A percentile compares a stretch with the other conserved stretches of the same genome.
These are phyloP conservation scores for Ophiostoma ulmi DNA, from an alignment of 2,329 filamentous ascomycete genomes.

Conservation along the genomic window DNA sequence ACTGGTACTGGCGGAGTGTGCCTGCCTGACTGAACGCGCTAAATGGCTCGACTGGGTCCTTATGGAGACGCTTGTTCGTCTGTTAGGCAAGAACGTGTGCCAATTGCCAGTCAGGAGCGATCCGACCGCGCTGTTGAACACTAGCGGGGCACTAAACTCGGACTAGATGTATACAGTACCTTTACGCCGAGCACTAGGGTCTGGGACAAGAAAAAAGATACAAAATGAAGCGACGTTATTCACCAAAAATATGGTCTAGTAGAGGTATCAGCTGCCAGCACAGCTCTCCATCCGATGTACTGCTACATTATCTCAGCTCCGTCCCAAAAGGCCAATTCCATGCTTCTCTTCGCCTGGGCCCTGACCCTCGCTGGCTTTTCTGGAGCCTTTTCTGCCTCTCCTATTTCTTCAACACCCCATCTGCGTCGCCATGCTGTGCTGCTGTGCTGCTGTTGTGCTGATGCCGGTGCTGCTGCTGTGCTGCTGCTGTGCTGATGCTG, in stretches of 20 bases:
- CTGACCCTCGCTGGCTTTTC: neutral
- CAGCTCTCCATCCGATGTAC: neutral
- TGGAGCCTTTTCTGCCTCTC: slow-evolving; percentile 1
- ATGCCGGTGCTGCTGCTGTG: neutral
- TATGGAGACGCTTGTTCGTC: neutral
- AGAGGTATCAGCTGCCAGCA: neutral
- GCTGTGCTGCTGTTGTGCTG: neutral
- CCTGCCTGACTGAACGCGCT: neutral
- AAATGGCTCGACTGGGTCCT: neutral
- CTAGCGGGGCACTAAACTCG: neutral
- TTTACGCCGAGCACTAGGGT: neutral
- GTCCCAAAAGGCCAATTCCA: neutral
- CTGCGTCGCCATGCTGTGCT: neutral
- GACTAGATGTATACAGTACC: slow-evolving; percentile 9
- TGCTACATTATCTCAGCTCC: neutral
- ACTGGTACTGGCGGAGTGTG: neutral
- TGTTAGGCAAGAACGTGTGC: slow-evolving; percentile 5
- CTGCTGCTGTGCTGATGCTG: neutral
- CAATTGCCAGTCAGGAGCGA: slow-evolving; percentile 21
- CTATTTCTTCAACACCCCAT: slow-evolving; percentile 12
- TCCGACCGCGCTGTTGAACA: slow-evolving; percentile 17
- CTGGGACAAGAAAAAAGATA: neutral
- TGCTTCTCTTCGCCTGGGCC: neutral
- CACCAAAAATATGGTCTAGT: neutral
- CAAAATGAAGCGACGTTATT: neutral